Evolutionary conservation across 2,329 filamentous ascomycete species (phyloP).

Genomic region (Dothistroma pini): DNA sequence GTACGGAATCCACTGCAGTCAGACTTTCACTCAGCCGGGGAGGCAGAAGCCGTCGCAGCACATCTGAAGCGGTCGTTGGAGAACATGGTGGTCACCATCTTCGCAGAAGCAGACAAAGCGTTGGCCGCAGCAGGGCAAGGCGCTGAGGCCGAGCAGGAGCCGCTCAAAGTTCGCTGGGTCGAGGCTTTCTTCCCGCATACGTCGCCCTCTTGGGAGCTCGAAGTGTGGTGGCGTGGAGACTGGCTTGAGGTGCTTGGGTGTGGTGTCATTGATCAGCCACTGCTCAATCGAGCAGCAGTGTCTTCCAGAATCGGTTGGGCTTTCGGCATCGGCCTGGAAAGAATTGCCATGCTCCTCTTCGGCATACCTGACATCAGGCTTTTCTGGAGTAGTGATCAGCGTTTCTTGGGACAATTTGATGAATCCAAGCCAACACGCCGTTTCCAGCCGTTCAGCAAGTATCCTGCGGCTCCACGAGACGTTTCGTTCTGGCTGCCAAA

Average conservation of each 20-base stretch:
- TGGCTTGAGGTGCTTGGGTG: slow-evolving; percentile 97
- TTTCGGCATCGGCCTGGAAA: slow-evolving; percentile 89
- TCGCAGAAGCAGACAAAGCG: slow-evolving; percentile 69
- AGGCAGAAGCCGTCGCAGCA: slow-evolving; percentile 75
- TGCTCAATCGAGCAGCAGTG: slow-evolving; percentile 73
- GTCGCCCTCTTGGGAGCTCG: slow-evolving; percentile 90
- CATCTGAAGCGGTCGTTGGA: slow-evolving; percentile 90
- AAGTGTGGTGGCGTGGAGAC: slow-evolving; percentile 89
- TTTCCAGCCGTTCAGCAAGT: slow-evolving; percentile 86
- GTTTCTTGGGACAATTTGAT: slow-evolving; percentile 82
- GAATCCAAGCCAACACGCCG: slow-evolving; percentile 50
- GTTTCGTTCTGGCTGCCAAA: slow-evolving; percentile 82
- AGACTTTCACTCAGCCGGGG: slow-evolving; percentile 65
- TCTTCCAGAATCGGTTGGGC: slow-evolving; percentile 83
- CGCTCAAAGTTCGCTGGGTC: slow-evolving; percentile 85
- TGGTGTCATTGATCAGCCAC: slow-evolving; percentile 78
- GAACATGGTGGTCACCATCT: slow-evolving; percentile 84
- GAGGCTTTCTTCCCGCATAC: slow-evolving; percentile 99
- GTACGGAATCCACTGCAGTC: slow-evolving; percentile 80
- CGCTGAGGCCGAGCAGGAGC: slow-evolving; percentile 52
- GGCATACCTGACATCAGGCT: slow-evolving; percentile 93
- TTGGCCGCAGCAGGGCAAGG: slow-evolving; percentile 44
- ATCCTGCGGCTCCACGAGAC: slow-evolving; percentile 86
- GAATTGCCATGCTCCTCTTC: slow-evolving; percentile 96
- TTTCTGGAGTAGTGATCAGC: slow-evolving; percentile 84